A percentile compares a stretch with the other conserved stretches of the same genome.
Evolutionary conservation across 106 monocot species (phyloP).

Genomic region (Dioscorea dumetorum): DNA sequence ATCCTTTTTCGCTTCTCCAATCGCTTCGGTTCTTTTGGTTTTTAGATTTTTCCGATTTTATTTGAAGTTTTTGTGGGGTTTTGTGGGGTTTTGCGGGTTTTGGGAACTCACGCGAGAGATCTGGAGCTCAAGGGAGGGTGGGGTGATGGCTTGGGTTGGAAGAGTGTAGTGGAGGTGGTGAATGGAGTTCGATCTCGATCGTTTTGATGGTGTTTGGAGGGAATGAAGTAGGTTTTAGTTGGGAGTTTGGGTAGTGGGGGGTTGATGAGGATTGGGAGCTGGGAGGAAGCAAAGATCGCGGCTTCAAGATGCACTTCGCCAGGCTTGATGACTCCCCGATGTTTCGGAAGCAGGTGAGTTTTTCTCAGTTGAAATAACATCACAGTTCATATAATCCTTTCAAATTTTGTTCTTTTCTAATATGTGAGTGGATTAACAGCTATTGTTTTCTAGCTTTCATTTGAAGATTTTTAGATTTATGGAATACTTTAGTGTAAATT

Average conservation of each 20-base stretch:
- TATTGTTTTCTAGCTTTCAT: background rate
- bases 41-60: background rate
- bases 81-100: background rate
- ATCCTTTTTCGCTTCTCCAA: background rate
- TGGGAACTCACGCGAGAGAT: background rate
- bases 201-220: too few relatives aligned
- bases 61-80: background rate
- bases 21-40: background rate
- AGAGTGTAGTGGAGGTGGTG: too few relatives aligned
- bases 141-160: too few relatives aligned
- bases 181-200: too few relatives aligned
- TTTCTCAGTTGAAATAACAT: background rate
- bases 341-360: slow-evolving; percentile 85
- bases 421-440: background rate
- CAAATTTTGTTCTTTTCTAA: background rate
- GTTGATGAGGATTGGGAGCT: slow-evolving; percentile 45
- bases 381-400: background rate
- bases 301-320: slow-evolving; percentile 71
- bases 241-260: background rate
- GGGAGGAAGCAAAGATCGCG: slow-evolving; percentile 8
- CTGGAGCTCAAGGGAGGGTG: background rate
- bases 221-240: background rate
- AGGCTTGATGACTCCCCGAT: slow-evolving; percentile 99
- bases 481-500: background rate
- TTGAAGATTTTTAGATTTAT: background rate